Evolutionary conservation across 352 stramenopile species (phyloP), one percentile per base, ranked within the genome.

Genomic region (Pythium sukuiense): DNA sequence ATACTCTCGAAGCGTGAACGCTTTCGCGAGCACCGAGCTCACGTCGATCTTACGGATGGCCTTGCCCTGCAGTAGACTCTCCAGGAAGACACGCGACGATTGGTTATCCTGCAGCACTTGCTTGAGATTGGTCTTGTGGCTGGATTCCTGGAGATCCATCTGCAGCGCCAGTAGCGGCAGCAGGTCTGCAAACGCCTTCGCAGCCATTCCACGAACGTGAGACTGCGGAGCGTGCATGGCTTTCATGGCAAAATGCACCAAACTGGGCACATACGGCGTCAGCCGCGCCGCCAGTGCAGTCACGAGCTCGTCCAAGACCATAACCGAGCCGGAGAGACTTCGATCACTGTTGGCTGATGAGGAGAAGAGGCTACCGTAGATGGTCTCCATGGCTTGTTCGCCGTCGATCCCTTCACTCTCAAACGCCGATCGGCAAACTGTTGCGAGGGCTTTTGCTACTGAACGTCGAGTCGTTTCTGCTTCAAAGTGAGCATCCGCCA

Each of bases 191-290:
- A 94, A 94, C n/a, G 71, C 70, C n/a, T 73, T 72, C 12, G 86
- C 77, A 24, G 82, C 84, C 55, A 83, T 66, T 3, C 59, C 74
- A 13, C 86, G 79, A 11, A 85, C 67, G n/a, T 57, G 46, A 56
- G 75, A 37, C 3, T 72, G 63, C 27, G 84, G 69, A 1, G 77
- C 79, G 41, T 74, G 76, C 84, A 94, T 92, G 0, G 74, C 73
- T 29, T 76, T 77, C 82, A 93, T 92, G 8, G 81, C 72, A 32
- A 82, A 90, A 54, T 85, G 77, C 45, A 93, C 72, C 13, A 94
- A 65, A 55, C 79, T 92, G 2, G 86, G 86, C 3, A 93, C 65
- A 62, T 81, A 92, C 27, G 78, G 73, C 18, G 75, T 77, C 27
- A 94, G 52, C 7, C 75, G 46, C 4, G 57, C 30, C 3, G 64